Evolutionary conservation across 805 yeast species (phyloP), one percentile per base, ranked within the genome.

Genomic region (Wickerhamiella qilinensis): DNA sequence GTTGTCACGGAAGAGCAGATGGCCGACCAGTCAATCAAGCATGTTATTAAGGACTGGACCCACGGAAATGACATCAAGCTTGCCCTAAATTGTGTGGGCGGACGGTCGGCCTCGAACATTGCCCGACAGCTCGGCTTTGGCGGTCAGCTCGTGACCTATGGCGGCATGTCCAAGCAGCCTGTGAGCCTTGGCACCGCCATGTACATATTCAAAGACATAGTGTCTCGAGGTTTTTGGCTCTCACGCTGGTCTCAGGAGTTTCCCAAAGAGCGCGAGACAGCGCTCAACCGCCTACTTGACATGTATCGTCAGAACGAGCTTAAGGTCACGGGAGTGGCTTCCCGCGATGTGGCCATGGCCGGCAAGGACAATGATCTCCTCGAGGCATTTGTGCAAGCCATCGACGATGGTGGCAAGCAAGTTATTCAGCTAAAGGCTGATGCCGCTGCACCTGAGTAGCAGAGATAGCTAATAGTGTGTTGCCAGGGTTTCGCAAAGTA

Each of bases 111-210:
- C 17, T 67, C 93, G 0, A 77, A 77, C 31, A 67, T 91, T 48
- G 88, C 94, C 8, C 69, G 95, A 48, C 88, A 85, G 56, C 67
- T 91, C 40, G 75, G 73, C 29, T 60, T 64, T 14, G 73, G 81
- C 49, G 94, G 91, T 1, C 69, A 75, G 35, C 63, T 91, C 65
- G 72, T 85, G 48, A 84, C 97, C 1, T 91, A 91, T 54, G 99
- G 99, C 25, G 97, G 94, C 29, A 91, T 91, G 98, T 83, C 96
- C 3, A 75, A 77, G 66, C 86, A 83, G 60, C 98, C 98, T 2
- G 93, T 91, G 9, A 70, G 73, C n/a, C 59, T 91, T 40, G 95
- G 97, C 30, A 84, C 95, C 1, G 73, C 93, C 0, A 62, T 82
- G 43, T 82, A 82, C 54, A 86, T 91, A 46, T 91, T 91, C 67